These are phyloP conservation scores for Marasmius tenuissimus DNA, from an alignment of 1,284 basidiomycete genomes.

Conservation along the genomic window DNA sequence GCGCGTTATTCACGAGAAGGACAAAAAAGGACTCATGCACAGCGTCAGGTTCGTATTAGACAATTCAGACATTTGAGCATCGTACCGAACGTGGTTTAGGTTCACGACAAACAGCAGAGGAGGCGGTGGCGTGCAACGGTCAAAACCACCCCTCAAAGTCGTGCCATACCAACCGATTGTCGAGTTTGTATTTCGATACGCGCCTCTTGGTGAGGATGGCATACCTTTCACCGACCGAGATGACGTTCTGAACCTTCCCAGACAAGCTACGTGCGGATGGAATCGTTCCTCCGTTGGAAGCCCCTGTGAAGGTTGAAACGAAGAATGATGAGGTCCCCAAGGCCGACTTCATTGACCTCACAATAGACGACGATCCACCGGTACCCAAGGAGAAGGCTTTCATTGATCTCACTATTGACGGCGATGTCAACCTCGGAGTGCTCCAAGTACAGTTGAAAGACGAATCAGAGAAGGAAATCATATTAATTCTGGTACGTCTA, in stretches of 20 bases:
- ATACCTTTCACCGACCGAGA: neutral
- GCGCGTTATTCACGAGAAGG: neutral
- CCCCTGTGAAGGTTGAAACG: neutral
- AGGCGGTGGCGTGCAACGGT: neutral
- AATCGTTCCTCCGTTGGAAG: neutral
- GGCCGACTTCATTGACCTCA: neutral
- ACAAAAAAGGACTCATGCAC: neutral
- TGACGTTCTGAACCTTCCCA: neutral
- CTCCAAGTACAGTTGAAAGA: neutral
- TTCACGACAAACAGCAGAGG: neutral
- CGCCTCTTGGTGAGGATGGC: neutral
- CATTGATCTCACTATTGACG: neutral
- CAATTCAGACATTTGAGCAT: neutral
- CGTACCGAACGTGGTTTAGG: neutral
- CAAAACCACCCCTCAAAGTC: neutral
- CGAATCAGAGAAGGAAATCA: neutral
- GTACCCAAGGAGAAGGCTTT: neutral
- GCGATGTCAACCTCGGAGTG: neutral
- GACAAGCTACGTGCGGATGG: neutral
- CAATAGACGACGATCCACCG: neutral
- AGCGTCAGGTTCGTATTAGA: neutral
- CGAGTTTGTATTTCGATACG: neutral
- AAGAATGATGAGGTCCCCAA: neutral
- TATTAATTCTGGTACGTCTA: neutral
- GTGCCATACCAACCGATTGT: neutral